Evolutionary conservation across 768 basidiomycete species (phyloP), one percentile per base, ranked within the genome.

Genomic region (Gloeophyllum trabeum): DNA sequence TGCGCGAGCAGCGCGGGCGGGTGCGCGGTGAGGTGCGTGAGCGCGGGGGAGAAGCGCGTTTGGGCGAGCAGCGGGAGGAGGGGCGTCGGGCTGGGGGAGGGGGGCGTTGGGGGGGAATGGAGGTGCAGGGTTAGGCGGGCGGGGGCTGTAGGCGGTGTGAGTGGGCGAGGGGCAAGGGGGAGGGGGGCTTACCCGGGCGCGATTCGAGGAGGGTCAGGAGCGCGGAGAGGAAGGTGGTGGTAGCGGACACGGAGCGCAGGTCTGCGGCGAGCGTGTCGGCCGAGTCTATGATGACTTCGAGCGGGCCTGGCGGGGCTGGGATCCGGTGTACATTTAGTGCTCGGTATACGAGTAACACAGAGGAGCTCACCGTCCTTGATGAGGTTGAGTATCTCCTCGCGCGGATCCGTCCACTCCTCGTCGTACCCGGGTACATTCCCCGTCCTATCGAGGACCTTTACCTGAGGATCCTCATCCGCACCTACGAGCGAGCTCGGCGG

Each of bases 201-300:
- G 59, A 51, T 30, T 61, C 61, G 39, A 81, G 48, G n/a, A 67
- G 47, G 20, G 51, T 36, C 12, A 75, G 60, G 18, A 85, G 51
- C 7, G 66, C 59, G 22, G 55, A 64, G 23, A 89, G 63, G 44
- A 76, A 67, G 24, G 58, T 64, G 49, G 74, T 76, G 1, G 75
- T 64, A 47, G 67, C 64, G 4, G 81, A 57, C 19, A 66, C 43
- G 10, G 82, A 78, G 7, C 65, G 69, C 19, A 74, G 53, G 52
- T 88, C 81, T 6, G 71, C 63, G 4, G 68, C 54, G 19, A 90
- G 58, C 3, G 76, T 80, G 49, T 87, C 80, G 14, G 78, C 58
- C 16, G 84, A 84, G 56, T 91, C 89, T 25, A 91, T 66, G 40
- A 83, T 56, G 19, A 87, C 70, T 46, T 67, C 71, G 22, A 84